Evolutionary conservation across 2,329 filamentous ascomycete species (phyloP).

Genomic region (Fusarium pininemorale): DNA sequence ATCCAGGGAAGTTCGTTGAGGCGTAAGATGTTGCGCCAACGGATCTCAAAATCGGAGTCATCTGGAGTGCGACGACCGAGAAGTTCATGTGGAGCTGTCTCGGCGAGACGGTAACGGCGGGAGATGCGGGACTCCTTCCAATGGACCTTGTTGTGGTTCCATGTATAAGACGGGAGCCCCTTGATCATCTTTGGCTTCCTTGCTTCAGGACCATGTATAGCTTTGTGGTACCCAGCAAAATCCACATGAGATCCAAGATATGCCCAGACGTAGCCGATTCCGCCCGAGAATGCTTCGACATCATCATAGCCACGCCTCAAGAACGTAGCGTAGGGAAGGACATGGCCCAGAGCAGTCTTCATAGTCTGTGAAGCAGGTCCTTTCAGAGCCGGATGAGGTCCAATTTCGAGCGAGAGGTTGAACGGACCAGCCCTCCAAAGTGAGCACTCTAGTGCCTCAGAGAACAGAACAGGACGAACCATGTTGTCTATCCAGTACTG

Average conservation of each 20-base stretch:
- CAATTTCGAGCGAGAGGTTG: neutral
- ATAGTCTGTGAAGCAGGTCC: neutral
- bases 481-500: conserved; percentile 9
- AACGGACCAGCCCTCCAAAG: neutral
- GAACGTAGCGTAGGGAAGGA: neutral
- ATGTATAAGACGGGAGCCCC: neutral
- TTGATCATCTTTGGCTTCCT: neutral
- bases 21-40: neutral
- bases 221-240: neutral
- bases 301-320: neutral
- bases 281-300: neutral
- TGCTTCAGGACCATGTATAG: neutral
- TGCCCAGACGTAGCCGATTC: neutral
- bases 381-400: neutral
- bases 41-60: neutral
- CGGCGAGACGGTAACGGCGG: neutral
- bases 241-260: neutral
- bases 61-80: neutral
- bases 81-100: neutral
- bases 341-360: neutral
- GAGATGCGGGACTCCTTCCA: conserved; percentile 1
- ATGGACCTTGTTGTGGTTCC: neutral
- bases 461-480: neutral
- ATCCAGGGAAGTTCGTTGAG: neutral
- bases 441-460: neutral